Percentiles rank a stretch among this genome's conserved stretches.
Evolutionary conservation across 2,329 filamentous ascomycete species (phyloP).

Genomic region (Cladosporium austrohemisphaericum): DNA sequence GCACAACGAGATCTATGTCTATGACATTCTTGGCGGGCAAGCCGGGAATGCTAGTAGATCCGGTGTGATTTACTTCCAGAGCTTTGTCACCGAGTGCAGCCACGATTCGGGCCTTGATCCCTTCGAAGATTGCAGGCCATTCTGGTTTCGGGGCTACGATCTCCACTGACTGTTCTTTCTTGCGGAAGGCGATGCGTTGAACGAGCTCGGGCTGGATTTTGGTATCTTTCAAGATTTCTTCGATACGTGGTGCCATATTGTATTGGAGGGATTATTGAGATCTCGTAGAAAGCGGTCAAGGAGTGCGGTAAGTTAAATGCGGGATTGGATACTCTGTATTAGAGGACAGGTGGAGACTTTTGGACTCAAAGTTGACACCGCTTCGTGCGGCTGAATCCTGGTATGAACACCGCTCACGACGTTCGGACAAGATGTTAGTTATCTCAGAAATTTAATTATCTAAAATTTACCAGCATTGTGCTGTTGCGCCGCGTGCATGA

Average conservation of each 20-base stretch:
- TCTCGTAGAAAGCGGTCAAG: too few relatives aligned
- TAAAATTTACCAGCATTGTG: too few relatives aligned
- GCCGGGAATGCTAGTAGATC: slow-evolving; percentile 50
- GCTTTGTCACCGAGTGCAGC: slow-evolving; percentile 32
- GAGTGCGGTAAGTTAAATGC: too few relatives aligned
- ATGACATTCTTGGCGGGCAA: slow-evolving; percentile 52
- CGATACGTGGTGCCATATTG: slow-evolving; percentile 13
- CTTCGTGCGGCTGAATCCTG: too few relatives aligned
- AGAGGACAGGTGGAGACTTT: too few relatives aligned
- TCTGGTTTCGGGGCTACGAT: slow-evolving; percentile 38
- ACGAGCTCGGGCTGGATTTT: slow-evolving; percentile 15
- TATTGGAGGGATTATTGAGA: too few relatives aligned
- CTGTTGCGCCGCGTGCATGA: too few relatives aligned
- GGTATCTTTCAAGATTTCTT: slow-evolving; percentile 18
- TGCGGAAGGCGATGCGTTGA: slow-evolving; percentile 23
- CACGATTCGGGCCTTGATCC: slow-evolving; percentile 34
- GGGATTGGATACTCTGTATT: too few relatives aligned
- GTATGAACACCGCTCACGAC: too few relatives aligned
- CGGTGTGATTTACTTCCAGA: slow-evolving; percentile 42
- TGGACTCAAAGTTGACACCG: too few relatives aligned
- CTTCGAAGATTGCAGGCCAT: slow-evolving; percentile 37
- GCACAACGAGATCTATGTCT: slow-evolving; percentile 50
- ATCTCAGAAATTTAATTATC: too few relatives aligned
- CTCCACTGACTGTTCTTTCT: slow-evolving; percentile 13
- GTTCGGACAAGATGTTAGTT: too few relatives aligned